phyloP scores from a whole-genome alignment of 768 basidiomycete genomes.

The Pholiota conissans region DNA sequence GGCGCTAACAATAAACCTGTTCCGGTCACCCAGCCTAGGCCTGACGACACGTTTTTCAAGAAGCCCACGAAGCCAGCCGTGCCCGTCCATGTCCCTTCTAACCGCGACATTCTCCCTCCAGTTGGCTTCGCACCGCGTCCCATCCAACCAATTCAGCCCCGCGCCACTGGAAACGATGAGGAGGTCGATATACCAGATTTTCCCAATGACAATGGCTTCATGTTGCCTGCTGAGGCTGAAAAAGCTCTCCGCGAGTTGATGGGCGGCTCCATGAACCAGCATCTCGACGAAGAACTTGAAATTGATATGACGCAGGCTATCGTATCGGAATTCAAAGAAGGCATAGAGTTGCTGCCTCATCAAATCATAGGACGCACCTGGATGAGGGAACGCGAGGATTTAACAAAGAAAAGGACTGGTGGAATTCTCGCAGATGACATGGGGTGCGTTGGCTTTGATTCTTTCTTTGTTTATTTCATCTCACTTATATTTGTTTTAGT shows the following conservation, averaged over 20 bases:
- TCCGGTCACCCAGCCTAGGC: slow-evolving; percentile 9
- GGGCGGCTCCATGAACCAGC: slow-evolving; percentile 62
- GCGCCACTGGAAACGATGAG: slow-evolving; percentile 27
- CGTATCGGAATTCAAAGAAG: slow-evolving; percentile 76
- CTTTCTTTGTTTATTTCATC: neutral
- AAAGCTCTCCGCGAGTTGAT: slow-evolving; percentile 78
- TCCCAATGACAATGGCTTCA: slow-evolving; percentile 26
- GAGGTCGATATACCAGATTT: slow-evolving; percentile 21
- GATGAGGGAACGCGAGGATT: slow-evolving; percentile 82
- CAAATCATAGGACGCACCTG: slow-evolving; percentile 84
- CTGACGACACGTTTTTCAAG: slow-evolving; percentile 13
- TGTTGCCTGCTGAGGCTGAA: slow-evolving; percentile 62
- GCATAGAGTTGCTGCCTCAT: slow-evolving; percentile 76
- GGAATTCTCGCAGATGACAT: slow-evolving; percentile 94
- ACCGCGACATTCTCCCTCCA: slow-evolving; percentile 23
- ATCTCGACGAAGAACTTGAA: slow-evolving; percentile 44
- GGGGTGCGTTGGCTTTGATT: slow-evolving; percentile 50
- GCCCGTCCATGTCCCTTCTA: slow-evolving; percentile 37
- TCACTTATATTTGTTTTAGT: slow-evolving; percentile 36
- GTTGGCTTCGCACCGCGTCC: slow-evolving; percentile 14
- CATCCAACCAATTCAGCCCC: slow-evolving; percentile 7
- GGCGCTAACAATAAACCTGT: neutral
- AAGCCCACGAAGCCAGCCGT: slow-evolving; percentile 15
- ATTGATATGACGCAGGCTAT: slow-evolving; percentile 66
- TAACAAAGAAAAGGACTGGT: slow-evolving; percentile 67